Evolutionary conservation across 495 filamentous ascomycete genomes (phyloP), one percentile per base, ranked within the genome.

Genomic region (Neurospora intermedia): DNA sequence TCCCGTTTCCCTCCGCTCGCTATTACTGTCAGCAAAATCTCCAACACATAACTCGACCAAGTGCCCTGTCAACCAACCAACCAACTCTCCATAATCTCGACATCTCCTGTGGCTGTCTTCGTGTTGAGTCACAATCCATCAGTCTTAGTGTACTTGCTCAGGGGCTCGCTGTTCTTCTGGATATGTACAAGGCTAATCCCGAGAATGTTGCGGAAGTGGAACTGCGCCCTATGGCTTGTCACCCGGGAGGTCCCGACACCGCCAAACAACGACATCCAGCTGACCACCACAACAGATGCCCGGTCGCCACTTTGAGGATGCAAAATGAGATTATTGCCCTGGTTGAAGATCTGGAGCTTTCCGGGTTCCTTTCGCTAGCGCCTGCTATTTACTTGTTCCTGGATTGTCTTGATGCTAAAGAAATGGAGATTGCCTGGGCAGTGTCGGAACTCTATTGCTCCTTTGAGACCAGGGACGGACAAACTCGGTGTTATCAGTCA

Each of bases 161-260:
- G 23, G 27, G 54, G 54, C 46, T 54, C 10, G 20, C 4, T 13
- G 11, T 23, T 4, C 54, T 62, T 16, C 15, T 2, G 9, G 10
- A 20, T 27, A 59, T 27, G 27, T 27, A 31, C 48, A 62, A 62
- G 54, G 23, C 54, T 66, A 3, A 13, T 31, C 54, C 15, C 54
- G 54, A 35, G 16, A 35, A 66, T 66, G 54, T 35, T 66, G 54
- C 54, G 54, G 54, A 66, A 66, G 54, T 27, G 54, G 54, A 66
- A 66, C 54, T 18, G 1, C 27, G 13, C 54, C 54, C 15, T 18
- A 4, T 62, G 2, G 54, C 72, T 66, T 54, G 23, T 48, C 35
- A 73, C 72, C 76, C 76, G 76, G 75, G 69, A 76, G 72, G 73
- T 75, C 69, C 76, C 76, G 76, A 74, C n/a, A 20, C 39, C 27